Evolutionary conservation across 768 basidiomycete genomes (phyloP), one percentile per base, ranked within the genome.

Genomic region (Boletus vinaceobasis): DNA sequence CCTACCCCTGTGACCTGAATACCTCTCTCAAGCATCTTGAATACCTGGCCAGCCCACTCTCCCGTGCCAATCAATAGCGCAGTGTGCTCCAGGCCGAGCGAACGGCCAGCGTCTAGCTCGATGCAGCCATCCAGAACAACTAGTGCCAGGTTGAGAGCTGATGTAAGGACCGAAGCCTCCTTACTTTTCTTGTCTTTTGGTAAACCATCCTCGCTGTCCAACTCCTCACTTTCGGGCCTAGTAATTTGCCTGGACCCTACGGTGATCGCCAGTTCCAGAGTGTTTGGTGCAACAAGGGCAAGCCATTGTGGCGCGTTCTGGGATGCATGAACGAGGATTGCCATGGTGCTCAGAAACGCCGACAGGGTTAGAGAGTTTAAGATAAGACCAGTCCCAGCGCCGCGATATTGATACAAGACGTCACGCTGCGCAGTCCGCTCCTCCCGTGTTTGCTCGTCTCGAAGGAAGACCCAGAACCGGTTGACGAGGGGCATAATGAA

Each of bases 381-480:
- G 51, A 98, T 79, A 60, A 96, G 80, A 0, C 90, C 90, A 0
- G 90, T 87, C 10, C 91, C 92, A 0, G 88, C 83, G 1, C 88
- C 83, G 15, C 79, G 78, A 63, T 90, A 92, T 50, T 77, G 77
- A 39, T 78, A 69, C 27, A 84, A 66, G n/a, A 74, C 74, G 27
- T 79, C 72, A n/a, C 76, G 76, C 38, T 78, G 77, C 2, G 80
- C 77, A 2, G 87, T 87, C 39, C 90, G 80, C 48, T 83, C 80
- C 64, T 93, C 89, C 36, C 91, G 79, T 2, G 81, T 77, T 61
- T 89, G 85, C 63, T 90, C 86, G 61, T 96, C 93, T 7, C 90
- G 83, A 43, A 97, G 81, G 73, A 95, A 92, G n/a, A 79, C 66
- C 94, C 94, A 99, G 72, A 98, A 97, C n/a, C 87, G 83, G 61